These are phyloP conservation scores for Chlamydomonas sp. DNA, from an alignment of 139 green algal species.

Conservation along the genomic window DNA sequence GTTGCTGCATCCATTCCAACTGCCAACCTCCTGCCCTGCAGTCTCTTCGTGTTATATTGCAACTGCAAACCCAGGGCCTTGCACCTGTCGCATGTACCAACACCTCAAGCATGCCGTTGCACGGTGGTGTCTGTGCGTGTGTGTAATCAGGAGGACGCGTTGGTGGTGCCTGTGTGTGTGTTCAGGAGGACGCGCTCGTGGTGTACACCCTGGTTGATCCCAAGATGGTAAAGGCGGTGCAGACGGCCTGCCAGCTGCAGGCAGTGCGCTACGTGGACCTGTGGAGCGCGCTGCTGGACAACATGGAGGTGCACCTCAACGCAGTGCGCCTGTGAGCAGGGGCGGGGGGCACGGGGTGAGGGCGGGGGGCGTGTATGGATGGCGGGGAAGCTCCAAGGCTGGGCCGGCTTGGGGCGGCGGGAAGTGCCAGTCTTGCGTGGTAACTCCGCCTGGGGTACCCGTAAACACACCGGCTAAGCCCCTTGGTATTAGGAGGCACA, in stretches of 20 bases:
- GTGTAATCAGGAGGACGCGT: neutral
- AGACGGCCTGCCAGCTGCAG: conserved; percentile 52
- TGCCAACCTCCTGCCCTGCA: too few relatives aligned
- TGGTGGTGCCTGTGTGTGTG: neutral
- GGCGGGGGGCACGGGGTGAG: neutral
- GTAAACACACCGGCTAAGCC: too few relatives aligned
- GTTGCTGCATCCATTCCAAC: too few relatives aligned
- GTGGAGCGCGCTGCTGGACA: conserved; percentile 64
- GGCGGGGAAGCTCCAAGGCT: neutral
- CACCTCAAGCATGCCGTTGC: too few relatives aligned
- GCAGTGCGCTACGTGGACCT: conserved; percentile 65
- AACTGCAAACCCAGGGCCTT: too few relatives aligned
- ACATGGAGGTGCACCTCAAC: conserved; percentile 67
- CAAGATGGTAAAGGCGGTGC: conserved; percentile 45
- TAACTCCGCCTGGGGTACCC: too few relatives aligned
- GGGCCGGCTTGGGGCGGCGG: neutral
- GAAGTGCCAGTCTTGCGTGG: neutral
- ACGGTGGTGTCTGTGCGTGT: too few relatives aligned
- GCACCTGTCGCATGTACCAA: too few relatives aligned
- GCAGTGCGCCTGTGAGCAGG: conserved; percentile 29
- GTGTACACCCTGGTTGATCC: conserved; percentile 66
- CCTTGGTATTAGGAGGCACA: too few relatives aligned
- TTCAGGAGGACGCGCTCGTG: conserved; percentile 65
- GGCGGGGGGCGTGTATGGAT: neutral
- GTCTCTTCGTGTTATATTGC: too few relatives aligned